Evolutionary conservation across 73 alveolate genomes (phyloP).

Genomic region (Effrenium voratum): DNA sequence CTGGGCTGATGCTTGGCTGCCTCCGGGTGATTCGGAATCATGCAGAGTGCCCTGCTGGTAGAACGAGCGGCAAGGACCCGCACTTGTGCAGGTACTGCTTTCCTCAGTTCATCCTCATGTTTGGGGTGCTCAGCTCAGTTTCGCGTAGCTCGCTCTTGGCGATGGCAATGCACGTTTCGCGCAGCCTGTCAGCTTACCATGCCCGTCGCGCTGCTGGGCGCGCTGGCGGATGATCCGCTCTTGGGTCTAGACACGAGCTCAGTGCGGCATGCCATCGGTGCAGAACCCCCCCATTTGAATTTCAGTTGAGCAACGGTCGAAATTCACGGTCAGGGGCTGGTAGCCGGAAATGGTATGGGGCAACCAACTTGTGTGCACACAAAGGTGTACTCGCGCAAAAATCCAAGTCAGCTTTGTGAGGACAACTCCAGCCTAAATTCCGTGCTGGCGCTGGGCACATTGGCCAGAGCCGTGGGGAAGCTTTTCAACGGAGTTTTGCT

Average conservation of each 20-base stretch:
- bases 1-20: no score
- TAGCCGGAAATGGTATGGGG: no score
- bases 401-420: no score
- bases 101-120: slow-evolving; percentile 24
- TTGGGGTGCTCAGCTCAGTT: not conserved
- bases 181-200: not conserved
- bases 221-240: not conserved
- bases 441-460: not conserved
- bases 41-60: no score
- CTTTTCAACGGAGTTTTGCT: not conserved
- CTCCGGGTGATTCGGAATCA: no score
- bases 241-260: not conserved
- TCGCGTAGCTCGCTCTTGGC: not conserved
- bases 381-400: no score
- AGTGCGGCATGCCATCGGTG: no score
- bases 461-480: slow-evolving; percentile 10
- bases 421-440: slow-evolving; percentile 22
- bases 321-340: no score
- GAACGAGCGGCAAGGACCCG: no score
- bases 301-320: no score
- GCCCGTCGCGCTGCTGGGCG: slow-evolving; percentile 18
- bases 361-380: no score
- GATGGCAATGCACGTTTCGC: not conserved
- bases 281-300: no score
- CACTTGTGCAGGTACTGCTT: slow-evolving; percentile 18